These are phyloP conservation scores for Auriscalpium vulgare DNA, from an alignment of 768 basidiomycete genomes.

Conservation along the genomic window DNA sequence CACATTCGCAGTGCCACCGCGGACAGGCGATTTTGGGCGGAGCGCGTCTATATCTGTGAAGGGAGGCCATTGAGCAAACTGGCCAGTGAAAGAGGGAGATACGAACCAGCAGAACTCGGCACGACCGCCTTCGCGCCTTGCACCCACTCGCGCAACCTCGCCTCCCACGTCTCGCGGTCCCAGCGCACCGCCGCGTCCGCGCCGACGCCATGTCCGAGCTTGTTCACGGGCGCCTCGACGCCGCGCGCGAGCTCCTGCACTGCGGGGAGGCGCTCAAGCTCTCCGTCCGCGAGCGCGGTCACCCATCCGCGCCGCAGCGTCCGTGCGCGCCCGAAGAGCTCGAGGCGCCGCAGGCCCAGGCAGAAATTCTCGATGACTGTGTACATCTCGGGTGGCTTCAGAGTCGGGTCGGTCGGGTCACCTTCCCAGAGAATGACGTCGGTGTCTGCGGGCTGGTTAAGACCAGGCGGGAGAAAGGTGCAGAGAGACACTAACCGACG, in stretches of 20 bases:
- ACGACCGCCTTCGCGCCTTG: slow-evolving; percentile 42
- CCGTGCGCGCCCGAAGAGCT: slow-evolving; percentile 71
- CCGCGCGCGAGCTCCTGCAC: slow-evolving; percentile 18
- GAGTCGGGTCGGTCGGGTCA: slow-evolving; percentile 73
- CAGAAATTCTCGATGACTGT: slow-evolving; percentile 97
- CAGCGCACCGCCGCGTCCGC: slow-evolving; percentile 36
- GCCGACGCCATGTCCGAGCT: slow-evolving; percentile 17
- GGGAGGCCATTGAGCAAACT: slow-evolving; percentile 5
- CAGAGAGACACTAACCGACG: slow-evolving; percentile 53
- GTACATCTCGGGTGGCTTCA: slow-evolving; percentile 94
- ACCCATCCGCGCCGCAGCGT: slow-evolving; percentile 87
- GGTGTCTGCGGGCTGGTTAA: slow-evolving; percentile 50
- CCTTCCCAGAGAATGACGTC: slow-evolving; percentile 96
- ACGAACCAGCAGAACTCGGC: slow-evolving; percentile 47
- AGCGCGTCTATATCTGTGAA: slow-evolving; percentile 67
- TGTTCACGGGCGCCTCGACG: slow-evolving; percentile 8
- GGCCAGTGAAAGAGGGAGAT: background rate
- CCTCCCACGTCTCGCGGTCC: slow-evolving; percentile 61
- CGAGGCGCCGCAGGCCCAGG: slow-evolving; percentile 83
- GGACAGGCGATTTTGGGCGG: slow-evolving; percentile 77
- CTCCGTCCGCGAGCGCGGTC: slow-evolving; percentile 64
- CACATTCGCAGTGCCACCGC: slow-evolving; percentile 25
- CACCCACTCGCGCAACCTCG: slow-evolving; percentile 44
- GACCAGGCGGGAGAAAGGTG: slow-evolving; percentile 4
- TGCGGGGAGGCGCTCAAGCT: slow-evolving; percentile 43